phyloP scores from a whole-genome alignment of 2,329 filamentous ascomycete genomes.

The Fusarium newnesense region DNA sequence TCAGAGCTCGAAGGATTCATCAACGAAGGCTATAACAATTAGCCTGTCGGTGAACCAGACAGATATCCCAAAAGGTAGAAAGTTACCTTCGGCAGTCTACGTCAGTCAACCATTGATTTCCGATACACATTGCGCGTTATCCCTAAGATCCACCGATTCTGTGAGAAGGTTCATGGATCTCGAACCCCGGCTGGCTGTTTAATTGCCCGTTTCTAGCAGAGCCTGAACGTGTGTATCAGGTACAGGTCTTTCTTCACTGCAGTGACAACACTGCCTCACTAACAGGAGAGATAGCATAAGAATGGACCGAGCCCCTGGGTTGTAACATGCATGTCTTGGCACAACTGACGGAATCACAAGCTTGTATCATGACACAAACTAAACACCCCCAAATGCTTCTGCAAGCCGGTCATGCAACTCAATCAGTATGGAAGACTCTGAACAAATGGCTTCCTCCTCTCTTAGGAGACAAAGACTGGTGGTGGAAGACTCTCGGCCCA shows the following conservation, averaged over 20 bases:
- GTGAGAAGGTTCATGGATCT: background rate
- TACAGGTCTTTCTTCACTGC: background rate
- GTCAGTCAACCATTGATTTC: background rate
- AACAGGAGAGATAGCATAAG: background rate
- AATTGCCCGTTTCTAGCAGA: background rate
- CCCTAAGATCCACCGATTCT: background rate
- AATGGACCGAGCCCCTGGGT: background rate
- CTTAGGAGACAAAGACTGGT: background rate
- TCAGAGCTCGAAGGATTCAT: background rate
- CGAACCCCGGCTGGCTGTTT: background rate
- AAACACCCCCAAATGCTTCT: background rate
- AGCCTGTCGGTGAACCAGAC: too few species aligned
- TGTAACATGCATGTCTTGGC: accelerated
- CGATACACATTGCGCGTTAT: background rate
- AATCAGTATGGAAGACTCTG: background rate
- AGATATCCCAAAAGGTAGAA: too few species aligned
- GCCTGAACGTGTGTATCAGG: background rate
- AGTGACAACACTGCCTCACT: background rate
- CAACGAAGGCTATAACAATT: background rate
- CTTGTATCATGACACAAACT: background rate
- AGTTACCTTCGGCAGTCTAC: too few species aligned
- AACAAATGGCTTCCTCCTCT: background rate
- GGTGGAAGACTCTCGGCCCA: background rate
- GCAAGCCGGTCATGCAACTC: background rate
- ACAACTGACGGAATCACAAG: accelerated